A percentile compares a stretch with the other conserved stretches of the same genome.
phyloP scores from a whole-genome alignment of 805 yeast genomes.

The Schizosaccharomyces lindneri region DNA sequence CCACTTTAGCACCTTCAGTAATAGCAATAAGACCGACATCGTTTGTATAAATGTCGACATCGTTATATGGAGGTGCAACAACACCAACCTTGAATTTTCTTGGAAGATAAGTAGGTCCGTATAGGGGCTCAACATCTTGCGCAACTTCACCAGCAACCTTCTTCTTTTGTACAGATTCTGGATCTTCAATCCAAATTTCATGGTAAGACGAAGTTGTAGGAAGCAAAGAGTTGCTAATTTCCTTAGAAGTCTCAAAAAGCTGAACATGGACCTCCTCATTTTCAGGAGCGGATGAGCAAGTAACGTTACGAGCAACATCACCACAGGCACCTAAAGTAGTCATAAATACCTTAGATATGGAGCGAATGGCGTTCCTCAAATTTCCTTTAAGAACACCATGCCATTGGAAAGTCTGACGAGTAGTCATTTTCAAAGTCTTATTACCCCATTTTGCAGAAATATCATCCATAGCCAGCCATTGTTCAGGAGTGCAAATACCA shows the following conservation, averaged over 20 bases:
- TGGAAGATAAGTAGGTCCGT: constrained; percentile 70
- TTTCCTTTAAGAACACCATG: constrained; percentile 85
- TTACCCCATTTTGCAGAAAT: constrained; percentile 63
- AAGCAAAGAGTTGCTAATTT: constrained; percentile 55
- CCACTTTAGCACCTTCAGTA: constrained; percentile 13
- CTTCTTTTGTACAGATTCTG: constrained; percentile 43
- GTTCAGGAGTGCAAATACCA: constrained; percentile 65
- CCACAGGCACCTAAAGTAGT: constrained; percentile 97
- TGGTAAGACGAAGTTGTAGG: constrained; percentile 90
- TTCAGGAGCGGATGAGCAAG: constrained; percentile 70
- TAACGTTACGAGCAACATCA: constrained; percentile 88
- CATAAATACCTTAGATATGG: constrained; percentile 70
- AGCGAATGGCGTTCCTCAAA: constrained; percentile 73
- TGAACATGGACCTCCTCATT: constrained; percentile 63
- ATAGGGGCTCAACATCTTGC: constrained; percentile 63
- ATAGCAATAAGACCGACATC: constrained; percentile 85
- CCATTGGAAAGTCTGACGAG: constrained; percentile 89
- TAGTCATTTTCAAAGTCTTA: constrained; percentile 79
- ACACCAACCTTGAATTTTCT: constrained; percentile 88
- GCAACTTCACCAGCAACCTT: constrained; percentile 69
- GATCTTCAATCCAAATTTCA: constrained; percentile 75
- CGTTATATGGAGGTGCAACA: constrained; percentile 87
- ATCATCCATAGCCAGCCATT: constrained; percentile 69
- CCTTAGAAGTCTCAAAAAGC: constrained; percentile 34
- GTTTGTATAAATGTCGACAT: constrained; percentile 87